phyloP scores from a whole-genome alignment of 306 rosid genomes.

The Calophaca sinica region DNA sequence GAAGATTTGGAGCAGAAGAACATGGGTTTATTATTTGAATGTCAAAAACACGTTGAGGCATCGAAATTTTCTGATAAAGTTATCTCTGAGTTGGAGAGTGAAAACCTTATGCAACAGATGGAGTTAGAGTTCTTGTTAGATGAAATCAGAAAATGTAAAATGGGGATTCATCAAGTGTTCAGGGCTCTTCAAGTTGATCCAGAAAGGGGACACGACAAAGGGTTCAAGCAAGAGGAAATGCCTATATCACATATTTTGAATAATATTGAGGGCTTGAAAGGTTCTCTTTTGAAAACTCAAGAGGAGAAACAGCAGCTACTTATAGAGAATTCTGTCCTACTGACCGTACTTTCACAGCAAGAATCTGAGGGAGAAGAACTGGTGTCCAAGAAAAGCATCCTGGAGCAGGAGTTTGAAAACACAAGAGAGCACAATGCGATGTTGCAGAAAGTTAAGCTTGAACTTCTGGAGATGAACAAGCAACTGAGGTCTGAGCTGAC shows the following conservation, averaged over 20 bases:
- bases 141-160: constrained; percentile 78
- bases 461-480: constrained; percentile 65
- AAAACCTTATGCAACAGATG: constrained; percentile 93
- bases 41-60: constrained; percentile 79
- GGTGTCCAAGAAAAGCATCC: constrained; percentile 52
- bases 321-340: constrained; percentile 75
- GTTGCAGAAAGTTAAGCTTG: constrained; percentile 67
- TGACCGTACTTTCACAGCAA: constrained; percentile 71
- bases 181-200: constrained; percentile 70
- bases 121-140: constrained; percentile 80
- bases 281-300: constrained; percentile 60
- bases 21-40: constrained; percentile 60
- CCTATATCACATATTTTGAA: constrained; percentile 61
- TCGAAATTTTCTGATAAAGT: constrained; percentile 77
- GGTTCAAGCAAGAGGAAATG: constrained; percentile 61
- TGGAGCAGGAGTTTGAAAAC: constrained; percentile 63
- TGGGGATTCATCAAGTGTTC: constrained; percentile 69
- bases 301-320: constrained; percentile 80
- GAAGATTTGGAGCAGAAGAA: constrained; percentile 95
- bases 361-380: constrained; percentile 62
- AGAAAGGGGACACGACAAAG: constrained; percentile 52
- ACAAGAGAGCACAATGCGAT: constrained; percentile 51
- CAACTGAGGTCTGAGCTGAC: constrained; percentile 61
- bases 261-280: constrained; percentile 68
- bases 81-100: constrained; percentile 89